Conservation (phyloP, 768 basidiomycete genomes). For the Termitomyces sp. region DNA sequence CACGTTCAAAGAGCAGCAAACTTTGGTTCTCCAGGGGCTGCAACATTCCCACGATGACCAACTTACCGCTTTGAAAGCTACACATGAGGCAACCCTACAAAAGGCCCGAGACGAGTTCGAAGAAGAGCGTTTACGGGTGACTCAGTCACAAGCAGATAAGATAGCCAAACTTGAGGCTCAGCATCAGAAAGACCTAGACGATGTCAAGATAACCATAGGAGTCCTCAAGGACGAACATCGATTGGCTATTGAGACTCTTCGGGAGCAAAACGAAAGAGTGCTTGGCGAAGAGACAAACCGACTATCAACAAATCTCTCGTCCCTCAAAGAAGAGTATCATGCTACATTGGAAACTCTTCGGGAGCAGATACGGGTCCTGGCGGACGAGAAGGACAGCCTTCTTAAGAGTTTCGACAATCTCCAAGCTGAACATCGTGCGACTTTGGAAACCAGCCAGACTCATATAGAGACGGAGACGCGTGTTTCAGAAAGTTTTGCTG, state of each 20-base stretch:
- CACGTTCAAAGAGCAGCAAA: conserved; percentile 53
- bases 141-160: conserved; percentile 36
- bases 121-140: conserved; percentile 24
- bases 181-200: conserved; percentile 44
- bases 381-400: conserved; percentile 8
- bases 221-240: conserved; percentile 35
- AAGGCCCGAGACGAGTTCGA: conserved; percentile 25
- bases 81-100: conserved; percentile 42
- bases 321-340: conserved; percentile 46
- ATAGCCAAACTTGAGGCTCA: conserved; percentile 37
- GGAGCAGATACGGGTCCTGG: conserved; percentile 7
- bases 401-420: conserved; percentile 3
- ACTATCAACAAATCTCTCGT: conserved; percentile 42
- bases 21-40: conserved; percentile 48
- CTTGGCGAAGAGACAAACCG: conserved; percentile 46
- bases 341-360: conserved; percentile 32
- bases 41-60: conserved; percentile 57
- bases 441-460: conserved; percentile 1
- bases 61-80: conserved; percentile 41
- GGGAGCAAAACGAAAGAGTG: conserved; percentile 31
- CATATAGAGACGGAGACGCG: conserved; percentile 3
- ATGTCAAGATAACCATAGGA: conserved; percentile 37
- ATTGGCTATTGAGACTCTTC: conserved; percentile 33
- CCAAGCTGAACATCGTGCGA: conserved; percentile 8
- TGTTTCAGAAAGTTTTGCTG: conserved; percentile 1